Evolutionary conservation across 1,284 basidiomycete species (phyloP).

Genomic region (Golubevia sp.): DNA sequence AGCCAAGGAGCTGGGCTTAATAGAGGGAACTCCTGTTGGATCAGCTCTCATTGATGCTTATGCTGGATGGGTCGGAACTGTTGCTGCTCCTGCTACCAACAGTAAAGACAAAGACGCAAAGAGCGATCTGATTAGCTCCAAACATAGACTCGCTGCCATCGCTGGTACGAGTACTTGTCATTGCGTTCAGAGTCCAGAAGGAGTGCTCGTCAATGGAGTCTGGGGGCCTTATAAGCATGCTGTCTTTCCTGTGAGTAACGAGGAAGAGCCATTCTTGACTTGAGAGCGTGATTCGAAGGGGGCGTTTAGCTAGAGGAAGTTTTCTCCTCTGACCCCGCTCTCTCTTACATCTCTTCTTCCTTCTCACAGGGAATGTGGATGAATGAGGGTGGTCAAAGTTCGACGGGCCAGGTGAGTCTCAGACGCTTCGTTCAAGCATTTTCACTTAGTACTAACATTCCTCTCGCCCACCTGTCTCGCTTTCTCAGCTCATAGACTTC

Average conservation of each 20-base stretch:
- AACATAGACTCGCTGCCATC: constrained; percentile 82
- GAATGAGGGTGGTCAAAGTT: constrained; percentile 98
- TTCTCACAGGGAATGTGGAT: constrained; percentile 72
- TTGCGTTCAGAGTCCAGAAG: constrained; percentile 75
- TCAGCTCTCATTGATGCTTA: constrained; percentile 97
- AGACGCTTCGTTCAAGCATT: no score
- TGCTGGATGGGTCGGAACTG: constrained; percentile 97
- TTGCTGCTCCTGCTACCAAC: constrained; percentile 76
- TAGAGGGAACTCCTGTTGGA: constrained; percentile 88
- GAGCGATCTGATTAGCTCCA: constrained; percentile 30
- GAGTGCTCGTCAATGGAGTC: constrained; percentile 85
- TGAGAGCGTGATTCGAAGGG: no score
- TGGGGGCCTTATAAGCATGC: constrained; percentile 95
- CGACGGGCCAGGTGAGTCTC: constrained; percentile 80
- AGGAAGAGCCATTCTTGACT: no score
- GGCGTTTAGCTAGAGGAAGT: no score
- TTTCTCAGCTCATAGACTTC: constrained; percentile 81
- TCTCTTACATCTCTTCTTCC: neutral
- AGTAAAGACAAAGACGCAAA: constrained; percentile 65
- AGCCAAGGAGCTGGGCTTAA: constrained; percentile 81
- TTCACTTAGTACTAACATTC: no score
- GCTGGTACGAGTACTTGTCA: constrained; percentile 97
- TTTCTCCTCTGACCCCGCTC: no score
- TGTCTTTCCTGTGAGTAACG: constrained; percentile 80
- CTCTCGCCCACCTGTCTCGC: constrained; percentile 10